Evolutionary conservation across 129 eudicot genomes (phyloP), one percentile per base, ranked within the genome.

Genomic region (Heracleum sosnowskyi): DNA sequence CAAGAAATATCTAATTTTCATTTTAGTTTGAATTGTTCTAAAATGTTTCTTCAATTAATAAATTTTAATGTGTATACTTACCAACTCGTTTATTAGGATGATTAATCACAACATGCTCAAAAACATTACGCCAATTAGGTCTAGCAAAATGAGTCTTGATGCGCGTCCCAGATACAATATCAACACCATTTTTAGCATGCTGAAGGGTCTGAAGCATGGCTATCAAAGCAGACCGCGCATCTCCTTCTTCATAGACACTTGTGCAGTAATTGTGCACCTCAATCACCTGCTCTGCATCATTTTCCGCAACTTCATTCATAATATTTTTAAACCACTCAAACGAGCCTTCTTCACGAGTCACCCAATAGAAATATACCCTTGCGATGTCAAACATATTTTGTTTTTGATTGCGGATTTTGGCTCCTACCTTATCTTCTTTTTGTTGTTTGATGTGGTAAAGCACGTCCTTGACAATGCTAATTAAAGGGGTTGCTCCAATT

Each of bases 231-330:
- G 91, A 92, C 45, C 96, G 79, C 9, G 92, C 96, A 57, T 92
- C 96, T 16, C 96, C 97, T 79, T 92, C 97, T 75, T 92, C 96
- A 15, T 92, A 90, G 0, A 92, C 96, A 51, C 97, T 92, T 2
- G 97, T 92, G 83, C 96, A 92, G 47, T 91, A 87, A 73, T 91
- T 91, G 82, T 91, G 97, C 81, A 91, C 83, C 82, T 92, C 97
- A 4, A 92, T 92, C 70, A 84, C 79, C 13, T 78, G 83, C 34
- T 87, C 80, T 4, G 68, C 73, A 46, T 90, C 92, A 0, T 73
- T 76, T 76, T 90, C 96, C 0, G 92, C 87, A 1, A 88, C 92
- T 78, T 90, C 92, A n/a, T 88, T 84, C 96, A 92, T 90, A 12
- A 86, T 91, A 29, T 89, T 86, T 76, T 81, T 86, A 75, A 90